Percentiles rank a stretch among this genome's conserved stretches.
phyloP scores from a whole-genome alignment of 768 basidiomycete genomes.

The Leccinum incarnatum region DNA sequence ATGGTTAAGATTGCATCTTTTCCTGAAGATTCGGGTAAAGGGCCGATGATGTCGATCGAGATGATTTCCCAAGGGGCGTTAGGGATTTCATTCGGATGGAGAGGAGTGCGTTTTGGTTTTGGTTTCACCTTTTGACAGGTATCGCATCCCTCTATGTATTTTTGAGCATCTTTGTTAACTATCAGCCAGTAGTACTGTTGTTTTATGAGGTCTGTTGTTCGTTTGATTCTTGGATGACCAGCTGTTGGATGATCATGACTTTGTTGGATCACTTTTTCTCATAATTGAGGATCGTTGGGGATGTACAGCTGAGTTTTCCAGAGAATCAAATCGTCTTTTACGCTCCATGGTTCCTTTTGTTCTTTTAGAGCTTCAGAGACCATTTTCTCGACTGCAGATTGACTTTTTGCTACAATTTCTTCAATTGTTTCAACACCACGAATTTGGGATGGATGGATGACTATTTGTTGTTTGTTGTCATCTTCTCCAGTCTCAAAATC shows the following conservation, averaged over 20 bases:
- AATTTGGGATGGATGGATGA: too few species aligned
- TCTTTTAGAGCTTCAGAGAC: too few species aligned
- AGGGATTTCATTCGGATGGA: background rate
- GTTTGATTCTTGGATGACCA: background rate
- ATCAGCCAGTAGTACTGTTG: background rate
- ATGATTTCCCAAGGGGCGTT: background rate
- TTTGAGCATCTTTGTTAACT: accelerated
- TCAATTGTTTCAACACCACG: too few species aligned
- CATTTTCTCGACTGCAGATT: too few species aligned
- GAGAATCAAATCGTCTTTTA: background rate
- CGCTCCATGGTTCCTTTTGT: too few species aligned
- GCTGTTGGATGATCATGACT: background rate
- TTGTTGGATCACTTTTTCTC: background rate
- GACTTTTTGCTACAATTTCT: too few species aligned
- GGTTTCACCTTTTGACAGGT: background rate
- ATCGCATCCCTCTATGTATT: background rate
- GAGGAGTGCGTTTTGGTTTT: background rate
- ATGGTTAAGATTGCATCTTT: background rate
- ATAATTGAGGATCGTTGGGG: accelerated
- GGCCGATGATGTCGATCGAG: background rate
- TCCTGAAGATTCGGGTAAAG: background rate
- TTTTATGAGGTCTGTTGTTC: background rate
- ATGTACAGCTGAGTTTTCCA: background rate
- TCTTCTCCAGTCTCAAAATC: background rate
- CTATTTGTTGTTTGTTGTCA: background rate